Evolutionary conservation across 2,329 filamentous ascomycete species (phyloP).

Genomic region (Scolecobasidium constrictum): DNA sequence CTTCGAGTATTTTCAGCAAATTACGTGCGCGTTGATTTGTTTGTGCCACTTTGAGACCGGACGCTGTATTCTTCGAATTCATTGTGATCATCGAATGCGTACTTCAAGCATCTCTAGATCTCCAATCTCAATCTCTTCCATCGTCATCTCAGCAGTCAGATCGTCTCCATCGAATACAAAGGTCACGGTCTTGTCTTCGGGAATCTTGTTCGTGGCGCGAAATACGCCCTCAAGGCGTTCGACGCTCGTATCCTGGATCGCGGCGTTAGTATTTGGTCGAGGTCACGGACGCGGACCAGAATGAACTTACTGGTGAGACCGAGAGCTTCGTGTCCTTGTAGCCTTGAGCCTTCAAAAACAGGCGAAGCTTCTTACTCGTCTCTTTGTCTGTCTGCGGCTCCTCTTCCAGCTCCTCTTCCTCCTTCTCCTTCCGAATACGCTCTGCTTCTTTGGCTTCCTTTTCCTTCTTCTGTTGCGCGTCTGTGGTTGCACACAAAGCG

Average conservation of each 20-base stretch:
- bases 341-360: slow-evolving; percentile 42
- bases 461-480: slow-evolving; percentile 11
- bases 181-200: slow-evolving; percentile 19
- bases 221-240: slow-evolving; percentile 20
- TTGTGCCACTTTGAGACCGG: no score
- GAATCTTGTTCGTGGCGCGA: slow-evolving; percentile 15
- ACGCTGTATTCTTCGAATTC: no score
- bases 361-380: slow-evolving; percentile 23
- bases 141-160: slow-evolving; percentile 20
- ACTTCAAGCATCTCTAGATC: slow-evolving; percentile 14
- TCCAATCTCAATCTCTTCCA: slow-evolving; percentile 24
- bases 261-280: slow-evolving; percentile 11
- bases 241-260: slow-evolving; percentile 20
- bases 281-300: not conserved
- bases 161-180: slow-evolving; percentile 28
- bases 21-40: no score
- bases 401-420: slow-evolving; percentile 26
- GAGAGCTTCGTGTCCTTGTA: slow-evolving; percentile 40
- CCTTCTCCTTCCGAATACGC: slow-evolving; percentile 16
- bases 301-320: slow-evolving; percentile 33
- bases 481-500: slow-evolving; percentile 6
- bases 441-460: slow-evolving; percentile 10
- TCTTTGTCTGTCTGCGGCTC: slow-evolving; percentile 18
- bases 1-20: no score
- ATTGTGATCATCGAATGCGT: no score